Evolutionary conservation across 139 green algal species (phyloP).

Genomic region (Chlorella sorokiniana): DNA sequence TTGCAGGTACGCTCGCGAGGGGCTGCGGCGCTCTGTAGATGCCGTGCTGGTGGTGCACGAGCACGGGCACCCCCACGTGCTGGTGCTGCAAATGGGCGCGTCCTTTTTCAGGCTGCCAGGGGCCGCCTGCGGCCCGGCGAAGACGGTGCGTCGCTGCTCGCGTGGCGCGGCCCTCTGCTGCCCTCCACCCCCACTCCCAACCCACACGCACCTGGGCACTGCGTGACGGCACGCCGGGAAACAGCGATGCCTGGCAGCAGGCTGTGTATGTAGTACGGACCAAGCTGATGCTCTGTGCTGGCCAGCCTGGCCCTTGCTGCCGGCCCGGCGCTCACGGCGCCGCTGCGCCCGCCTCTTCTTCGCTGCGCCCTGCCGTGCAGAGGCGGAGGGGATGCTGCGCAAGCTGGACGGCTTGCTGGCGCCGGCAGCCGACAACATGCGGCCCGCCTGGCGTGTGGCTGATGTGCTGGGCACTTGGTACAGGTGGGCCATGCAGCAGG

Average conservation of each 20-base stretch:
- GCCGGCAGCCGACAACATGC: conserved; percentile 49
- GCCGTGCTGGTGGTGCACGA: conserved; percentile 88
- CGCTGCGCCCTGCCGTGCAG: conserved; percentile 49
- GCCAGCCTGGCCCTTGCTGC: not conserved
- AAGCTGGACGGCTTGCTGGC: conserved; percentile 85
- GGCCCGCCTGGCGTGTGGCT: conserved; percentile 47
- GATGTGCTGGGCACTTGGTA: conserved; percentile 44
- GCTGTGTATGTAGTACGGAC: no score
- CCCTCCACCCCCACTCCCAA: no score
- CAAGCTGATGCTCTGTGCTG: not conserved
- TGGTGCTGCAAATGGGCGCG: conserved; percentile 85
- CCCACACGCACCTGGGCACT: no score
- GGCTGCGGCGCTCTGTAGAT: conserved; percentile 84
- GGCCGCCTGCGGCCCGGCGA: conserved; percentile 88
- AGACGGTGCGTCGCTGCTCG: conserved; percentile 73
- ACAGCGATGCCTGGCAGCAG: no score
- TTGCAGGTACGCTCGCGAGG: conserved; percentile 84
- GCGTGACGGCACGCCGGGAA: no score
- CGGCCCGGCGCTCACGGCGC: not conserved
- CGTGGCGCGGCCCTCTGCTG: not conserved
- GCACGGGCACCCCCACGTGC: conserved; percentile 92
- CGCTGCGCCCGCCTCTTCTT: not conserved
- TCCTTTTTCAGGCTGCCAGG: conserved; percentile 91
- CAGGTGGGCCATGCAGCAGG: not conserved
- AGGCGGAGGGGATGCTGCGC: conserved; percentile 83